Conservation (phyloP, 140 eudicot species). For the Stevia rebaudiana region DNA sequence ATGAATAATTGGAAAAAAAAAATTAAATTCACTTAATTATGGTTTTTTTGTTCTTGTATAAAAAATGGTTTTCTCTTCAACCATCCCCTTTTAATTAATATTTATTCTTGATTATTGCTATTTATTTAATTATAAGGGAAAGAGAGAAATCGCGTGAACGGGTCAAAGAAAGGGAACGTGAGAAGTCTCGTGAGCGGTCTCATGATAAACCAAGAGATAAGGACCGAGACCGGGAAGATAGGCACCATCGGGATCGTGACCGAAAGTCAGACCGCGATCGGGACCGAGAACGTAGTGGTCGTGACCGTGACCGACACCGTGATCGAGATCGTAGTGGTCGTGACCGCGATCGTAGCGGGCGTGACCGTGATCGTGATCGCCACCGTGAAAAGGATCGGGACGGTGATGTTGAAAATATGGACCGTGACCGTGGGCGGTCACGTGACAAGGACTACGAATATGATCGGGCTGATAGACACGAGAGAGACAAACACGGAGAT, state of each 20-base stretch:
- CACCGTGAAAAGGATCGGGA: constrained; percentile 48
- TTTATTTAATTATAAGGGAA: constrained; percentile 35
- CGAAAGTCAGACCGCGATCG: constrained; percentile 40
- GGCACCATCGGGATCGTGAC: constrained; percentile 67
- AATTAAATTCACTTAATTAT: too few relatives aligned
- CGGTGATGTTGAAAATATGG: constrained; percentile 40
- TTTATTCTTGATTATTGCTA: background rate
- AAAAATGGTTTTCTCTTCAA: too few relatives aligned
- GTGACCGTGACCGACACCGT: constrained; percentile 42
- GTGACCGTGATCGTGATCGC: constrained; percentile 47
- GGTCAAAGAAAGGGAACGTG: constrained; percentile 55
- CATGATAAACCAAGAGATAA: constrained; percentile 76
- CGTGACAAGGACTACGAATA: constrained; percentile 59
- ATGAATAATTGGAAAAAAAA: too few relatives aligned
- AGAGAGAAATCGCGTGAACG: constrained; percentile 91
- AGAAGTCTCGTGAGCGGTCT: constrained; percentile 73
- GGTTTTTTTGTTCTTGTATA: too few relatives aligned
- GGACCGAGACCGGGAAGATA: constrained; percentile 58
- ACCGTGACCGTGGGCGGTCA: constrained; percentile 49
- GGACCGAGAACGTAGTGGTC: constrained; percentile 48
- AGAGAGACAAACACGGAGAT: constrained; percentile 42
- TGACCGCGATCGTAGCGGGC: constrained; percentile 47
- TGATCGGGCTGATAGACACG: constrained; percentile 49
- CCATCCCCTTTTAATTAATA: too few relatives aligned
- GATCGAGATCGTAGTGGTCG: constrained; percentile 42